Conservation (phyloP, 306 rosid genomes). For the Quercus gilva region DNA sequence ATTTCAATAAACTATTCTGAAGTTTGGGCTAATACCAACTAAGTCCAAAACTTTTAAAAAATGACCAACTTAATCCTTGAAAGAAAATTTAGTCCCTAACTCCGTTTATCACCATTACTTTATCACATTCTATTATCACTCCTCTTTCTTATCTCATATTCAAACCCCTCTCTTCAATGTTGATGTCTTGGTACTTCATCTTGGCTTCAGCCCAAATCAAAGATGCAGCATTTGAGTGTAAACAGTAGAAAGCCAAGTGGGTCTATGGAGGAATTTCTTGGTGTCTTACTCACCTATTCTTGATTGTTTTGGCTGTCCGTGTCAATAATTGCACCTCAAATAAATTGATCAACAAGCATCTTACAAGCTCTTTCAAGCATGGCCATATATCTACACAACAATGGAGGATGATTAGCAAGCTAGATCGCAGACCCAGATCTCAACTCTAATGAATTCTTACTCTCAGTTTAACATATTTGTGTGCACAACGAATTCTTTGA, state of each 20-base stretch:
- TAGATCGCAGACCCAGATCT: slow-evolving; percentile 9
- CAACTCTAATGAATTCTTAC: background rate
- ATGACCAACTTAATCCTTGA: too few species aligned
- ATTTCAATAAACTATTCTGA: too few species aligned
- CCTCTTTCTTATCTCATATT: too few species aligned
- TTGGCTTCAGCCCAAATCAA: background rate
- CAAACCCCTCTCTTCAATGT: background rate
- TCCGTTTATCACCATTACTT: too few species aligned
- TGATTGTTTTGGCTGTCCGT: slow-evolving; percentile 63
- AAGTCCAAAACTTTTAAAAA: too few species aligned
- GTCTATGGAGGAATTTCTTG: too few species aligned
- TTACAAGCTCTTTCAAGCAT: slow-evolving; percentile 98
- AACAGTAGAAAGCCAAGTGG: too few species aligned
- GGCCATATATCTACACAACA: slow-evolving; percentile 63
- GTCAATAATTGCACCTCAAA: slow-evolving; percentile 66
- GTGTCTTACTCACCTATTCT: slow-evolving; percentile 43
- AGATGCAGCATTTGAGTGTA: background rate
- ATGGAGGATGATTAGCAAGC: slow-evolving; percentile 22
- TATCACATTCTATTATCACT: too few species aligned
- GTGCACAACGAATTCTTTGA: background rate
- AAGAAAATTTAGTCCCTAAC: too few species aligned
- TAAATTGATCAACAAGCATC: slow-evolving; percentile 92
- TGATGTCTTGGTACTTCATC: slow-evolving; percentile 40
- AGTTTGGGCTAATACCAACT: too few species aligned
- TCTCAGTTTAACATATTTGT: background rate